phyloP scores from a whole-genome alignment of 352 stramenopile genomes.

The Phytopythium vexans region DNA sequence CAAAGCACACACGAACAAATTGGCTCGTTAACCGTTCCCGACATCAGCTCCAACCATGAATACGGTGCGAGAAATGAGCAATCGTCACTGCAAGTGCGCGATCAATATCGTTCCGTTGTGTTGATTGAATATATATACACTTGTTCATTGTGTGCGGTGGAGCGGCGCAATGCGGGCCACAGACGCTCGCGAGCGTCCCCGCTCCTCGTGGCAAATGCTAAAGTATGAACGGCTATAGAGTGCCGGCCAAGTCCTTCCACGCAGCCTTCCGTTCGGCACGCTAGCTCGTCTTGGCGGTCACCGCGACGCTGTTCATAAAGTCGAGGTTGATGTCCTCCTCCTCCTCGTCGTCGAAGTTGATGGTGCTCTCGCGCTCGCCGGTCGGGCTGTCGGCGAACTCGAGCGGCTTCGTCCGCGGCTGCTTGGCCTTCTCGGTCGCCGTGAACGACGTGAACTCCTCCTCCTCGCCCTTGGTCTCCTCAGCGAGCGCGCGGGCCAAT shows the following conservation, averaged over 20 bases:
- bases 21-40: too few relatives aligned
- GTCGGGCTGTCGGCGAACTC: conserved; percentile 37
- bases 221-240: background rate
- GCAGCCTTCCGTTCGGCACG: background rate
- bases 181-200: too few relatives aligned
- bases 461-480: conserved; percentile 21
- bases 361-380: conserved; percentile 26
- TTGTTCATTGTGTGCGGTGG: too few relatives aligned
- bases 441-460: conserved; percentile 25
- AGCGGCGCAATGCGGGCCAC: too few relatives aligned
- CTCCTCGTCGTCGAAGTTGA: conserved; percentile 30
- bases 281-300: conserved; percentile 13
- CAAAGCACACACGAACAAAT: too few relatives aligned
- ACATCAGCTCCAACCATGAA: too few relatives aligned
- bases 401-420: conserved; percentile 20
- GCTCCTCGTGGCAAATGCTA: too few relatives aligned
- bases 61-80: too few relatives aligned
- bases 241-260: too few relatives aligned
- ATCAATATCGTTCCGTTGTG: too few relatives aligned
- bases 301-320: conserved; percentile 56
- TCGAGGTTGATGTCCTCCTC: conserved; percentile 79
- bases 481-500: background rate
- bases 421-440: conserved; percentile 12
- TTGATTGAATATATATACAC: too few relatives aligned
- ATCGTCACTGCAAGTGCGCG: too few relatives aligned